A percentile compares a stretch with the other conserved stretches of the same genome.
phyloP scores from a whole-genome alignment of 345 rosid species.

The Populus deltoides region DNA sequence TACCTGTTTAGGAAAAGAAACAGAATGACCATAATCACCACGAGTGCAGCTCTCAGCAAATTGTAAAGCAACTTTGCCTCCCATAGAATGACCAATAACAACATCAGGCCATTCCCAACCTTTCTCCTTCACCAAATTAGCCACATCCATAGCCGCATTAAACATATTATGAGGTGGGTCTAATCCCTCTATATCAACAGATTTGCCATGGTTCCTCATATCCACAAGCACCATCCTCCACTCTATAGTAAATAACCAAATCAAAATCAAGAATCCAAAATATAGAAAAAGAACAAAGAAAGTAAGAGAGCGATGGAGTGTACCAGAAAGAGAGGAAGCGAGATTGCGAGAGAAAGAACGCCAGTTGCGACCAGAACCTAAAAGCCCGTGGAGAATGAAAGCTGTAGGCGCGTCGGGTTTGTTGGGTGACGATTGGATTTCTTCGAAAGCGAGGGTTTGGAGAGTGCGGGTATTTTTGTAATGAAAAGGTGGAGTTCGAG shows the following conservation, averaged over 20 bases:
- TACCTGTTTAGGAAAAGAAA: conserved; percentile 69
- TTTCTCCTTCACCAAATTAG: conserved; percentile 56
- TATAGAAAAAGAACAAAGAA: not conserved
- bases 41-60: conserved; percentile 66
- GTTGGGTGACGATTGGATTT: conserved; percentile 46
- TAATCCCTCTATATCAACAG: conserved; percentile 57
- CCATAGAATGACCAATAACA: conserved; percentile 88
- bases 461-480: conserved; percentile 38
- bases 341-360: conserved; percentile 78
- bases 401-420: conserved; percentile 49
- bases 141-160: conserved; percentile 81
- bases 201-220: conserved; percentile 80
- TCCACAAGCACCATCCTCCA: conserved; percentile 79
- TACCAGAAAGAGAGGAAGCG: conserved; percentile 51
- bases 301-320: conserved; percentile 35
- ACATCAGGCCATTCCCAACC: conserved; percentile 90
- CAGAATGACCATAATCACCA: conserved; percentile 63
- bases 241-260: conserved; percentile 24
- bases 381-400: conserved; percentile 84
- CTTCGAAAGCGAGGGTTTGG: conserved; percentile 77
- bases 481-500: conserved; percentile 25
- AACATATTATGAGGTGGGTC: conserved; percentile 71
- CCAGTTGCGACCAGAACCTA: conserved; percentile 94
- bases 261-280: not conserved
- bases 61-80: conserved; percentile 86